phyloP scores from a whole-genome alignment of 2,329 filamentous ascomycete genomes.

The Paracorniculantispora psalliotae region DNA sequence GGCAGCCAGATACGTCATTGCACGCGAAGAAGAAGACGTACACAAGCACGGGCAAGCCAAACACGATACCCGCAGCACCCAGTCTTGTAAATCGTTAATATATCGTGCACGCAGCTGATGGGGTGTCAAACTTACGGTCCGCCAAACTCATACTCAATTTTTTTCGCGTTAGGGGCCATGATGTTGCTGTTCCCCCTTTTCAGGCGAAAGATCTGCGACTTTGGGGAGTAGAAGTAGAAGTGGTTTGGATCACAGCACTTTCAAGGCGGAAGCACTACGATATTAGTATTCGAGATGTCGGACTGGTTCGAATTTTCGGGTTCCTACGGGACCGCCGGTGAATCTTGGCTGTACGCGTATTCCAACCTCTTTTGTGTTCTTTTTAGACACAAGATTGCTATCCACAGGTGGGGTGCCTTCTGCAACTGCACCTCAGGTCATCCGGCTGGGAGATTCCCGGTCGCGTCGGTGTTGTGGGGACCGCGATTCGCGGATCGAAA shows the following conservation, averaged over 20 bases:
- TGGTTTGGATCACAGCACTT: neutral
- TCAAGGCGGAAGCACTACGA: neutral
- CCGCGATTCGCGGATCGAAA: neutral
- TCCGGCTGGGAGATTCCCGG: constrained; percentile 7
- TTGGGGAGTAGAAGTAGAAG: neutral
- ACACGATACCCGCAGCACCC: constrained; percentile 68
- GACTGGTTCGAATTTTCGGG: neutral
- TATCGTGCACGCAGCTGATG: neutral
- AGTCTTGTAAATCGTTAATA: constrained; percentile 41
- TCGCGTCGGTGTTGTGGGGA: constrained; percentile 2
- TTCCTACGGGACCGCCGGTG: neutral
- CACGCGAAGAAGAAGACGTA: constrained; percentile 74
- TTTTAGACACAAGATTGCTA: neutral
- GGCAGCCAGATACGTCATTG: constrained; percentile 85
- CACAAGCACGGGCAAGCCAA: constrained; percentile 69
- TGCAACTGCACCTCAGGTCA: neutral
- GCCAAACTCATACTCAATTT: constrained; percentile 12
- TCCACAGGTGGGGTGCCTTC: neutral
- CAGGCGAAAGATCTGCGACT: neutral
- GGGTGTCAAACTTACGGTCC: constrained; percentile 5
- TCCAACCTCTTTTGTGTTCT: neutral
- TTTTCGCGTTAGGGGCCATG: constrained; percentile 30
- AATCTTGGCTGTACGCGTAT: constrained; percentile 4
- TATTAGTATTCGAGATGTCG: neutral
- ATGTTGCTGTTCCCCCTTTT: constrained; percentile 6